Percentiles rank a stretch among this genome's conserved stretches.
phyloP scores from a whole-genome alignment of 108 stramenopile genomes.

The Cyclotella baltica region DNA sequence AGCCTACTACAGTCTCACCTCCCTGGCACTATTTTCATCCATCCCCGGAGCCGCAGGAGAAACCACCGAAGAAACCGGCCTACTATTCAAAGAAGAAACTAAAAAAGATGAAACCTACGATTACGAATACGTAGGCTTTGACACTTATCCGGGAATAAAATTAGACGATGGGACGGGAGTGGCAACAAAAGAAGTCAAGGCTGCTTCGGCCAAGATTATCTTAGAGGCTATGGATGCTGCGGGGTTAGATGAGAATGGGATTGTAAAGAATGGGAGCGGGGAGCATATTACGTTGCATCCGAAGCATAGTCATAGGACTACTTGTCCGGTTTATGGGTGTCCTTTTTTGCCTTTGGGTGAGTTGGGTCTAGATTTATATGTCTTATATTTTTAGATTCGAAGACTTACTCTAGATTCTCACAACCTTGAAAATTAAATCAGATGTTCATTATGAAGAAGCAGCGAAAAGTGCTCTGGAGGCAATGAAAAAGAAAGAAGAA shows the following conservation, averaged over 20 bases:
- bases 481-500: constrained; percentile 43
- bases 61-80: not conserved
- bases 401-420: too few relatives aligned
- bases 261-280: constrained; percentile 22
- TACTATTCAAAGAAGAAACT: constrained; percentile 13
- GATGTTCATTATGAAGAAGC: constrained; percentile 71
- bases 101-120: constrained; percentile 58
- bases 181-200: constrained; percentile 30
- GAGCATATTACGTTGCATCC: constrained; percentile 38
- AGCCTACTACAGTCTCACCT: constrained; percentile 35
- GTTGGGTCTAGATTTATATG: too few relatives aligned
- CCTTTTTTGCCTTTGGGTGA: constrained; percentile 60
- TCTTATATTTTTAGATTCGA: too few relatives aligned
- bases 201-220: constrained; percentile 26
- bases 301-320: constrained; percentile 38
- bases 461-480: constrained; percentile 50
- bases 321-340: constrained; percentile 74
- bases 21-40: constrained; percentile 17
- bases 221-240: constrained; percentile 39
- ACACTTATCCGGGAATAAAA: constrained; percentile 34
- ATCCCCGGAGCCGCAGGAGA: constrained; percentile 11
- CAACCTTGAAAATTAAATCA: too few relatives aligned
- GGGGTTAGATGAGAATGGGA: constrained; percentile 45
- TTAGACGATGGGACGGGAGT: constrained; percentile 40
- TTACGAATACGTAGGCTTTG: constrained; percentile 49